These are phyloP conservation scores for Coemansia umbellata DNA, from an alignment of 192 early-diverging fungal genomes.

Conservation along the genomic window DNA sequence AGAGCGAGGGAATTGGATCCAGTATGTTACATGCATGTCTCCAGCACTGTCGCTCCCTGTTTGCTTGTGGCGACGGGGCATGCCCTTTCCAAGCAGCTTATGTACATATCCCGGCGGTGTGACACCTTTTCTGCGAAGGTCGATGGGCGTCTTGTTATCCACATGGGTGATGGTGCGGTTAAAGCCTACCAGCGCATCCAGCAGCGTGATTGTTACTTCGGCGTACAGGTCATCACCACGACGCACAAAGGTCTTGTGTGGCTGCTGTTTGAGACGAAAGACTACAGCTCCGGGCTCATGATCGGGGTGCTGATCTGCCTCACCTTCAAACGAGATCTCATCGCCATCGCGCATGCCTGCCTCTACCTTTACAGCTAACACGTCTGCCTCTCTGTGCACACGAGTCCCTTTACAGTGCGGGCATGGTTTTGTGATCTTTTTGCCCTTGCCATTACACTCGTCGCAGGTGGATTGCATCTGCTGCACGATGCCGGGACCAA, in stretches of 20 bases:
- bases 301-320: constrained; percentile 90
- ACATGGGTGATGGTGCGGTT: constrained; percentile 69
- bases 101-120: constrained; percentile 75
- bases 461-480: constrained; percentile 93
- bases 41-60: constrained; percentile 26
- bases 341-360: constrained; percentile 79
- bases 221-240: constrained; percentile 73
- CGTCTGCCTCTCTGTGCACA: constrained; percentile 78
- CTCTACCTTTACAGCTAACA: constrained; percentile 74
- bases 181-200: constrained; percentile 80
- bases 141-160: constrained; percentile 66
- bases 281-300: constrained; percentile 80
- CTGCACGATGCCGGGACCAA: constrained; percentile 92
- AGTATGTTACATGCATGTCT: constrained; percentile 86
- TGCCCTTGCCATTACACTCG: constrained; percentile 86
- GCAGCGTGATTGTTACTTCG: constrained; percentile 71
- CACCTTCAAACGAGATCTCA: constrained; percentile 75
- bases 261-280: constrained; percentile 66
- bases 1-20: constrained; percentile 69
- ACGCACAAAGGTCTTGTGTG: constrained; percentile 72
- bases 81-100: constrained; percentile 76
- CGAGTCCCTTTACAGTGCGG: constrained; percentile 80
- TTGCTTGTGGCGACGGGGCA: constrained; percentile 59
- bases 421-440: constrained; percentile 76
- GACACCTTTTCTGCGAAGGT: constrained; percentile 54